Base-by-base conservation (phyloP, 163 green algal species). In the Volvox carteri region DNA sequence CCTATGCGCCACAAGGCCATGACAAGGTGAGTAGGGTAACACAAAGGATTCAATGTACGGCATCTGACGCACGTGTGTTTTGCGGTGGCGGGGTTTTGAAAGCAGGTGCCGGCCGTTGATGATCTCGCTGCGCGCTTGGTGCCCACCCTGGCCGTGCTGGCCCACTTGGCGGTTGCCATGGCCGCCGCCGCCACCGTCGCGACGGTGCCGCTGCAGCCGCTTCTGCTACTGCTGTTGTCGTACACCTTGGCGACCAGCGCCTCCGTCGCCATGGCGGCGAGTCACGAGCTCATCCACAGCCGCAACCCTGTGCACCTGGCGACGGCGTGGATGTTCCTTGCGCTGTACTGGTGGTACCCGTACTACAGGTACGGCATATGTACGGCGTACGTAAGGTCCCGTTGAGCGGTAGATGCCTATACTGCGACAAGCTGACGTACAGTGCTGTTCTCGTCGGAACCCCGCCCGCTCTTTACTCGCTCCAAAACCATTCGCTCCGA, bases 251-350 rank as follows among this genome's bases (percentile, higher is more conserved):
- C 5, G 25, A 25, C 30, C 18, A 76, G 58, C 30, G 39, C 30
- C 58, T 12, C 44, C 12, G 4, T 8, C 9, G 21, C 62, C 19
- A 39, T 48, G 33, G 79, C 42, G 28, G 65, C 44, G 18, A 41
- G 35, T 23, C 77, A 85, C 37, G 77, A 86, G 78, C 78, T 86
- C 30, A 16, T 78, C 2, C 79, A 78, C 79, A 87, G 79, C 60
- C 81, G 81, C 21, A 41, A 87, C 35, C 65, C 65, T 2, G 19
- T 72, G 30, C 81, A 87, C 23, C 33, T 58, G 30, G 65, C 65
- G 46, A 65, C 48, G 23, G 44, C 81, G 7, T 21, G 11, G 12
- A 8, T 42, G 19, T 35, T 52, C 46, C 81, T 87, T 28, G 70
- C 65, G 8, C 3, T 33, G 0, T 44, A 87, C 46, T 87, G 81